phyloP scores from a whole-genome alignment of 805 yeast species.

The Yarrowia yakushimensis region DNA sequence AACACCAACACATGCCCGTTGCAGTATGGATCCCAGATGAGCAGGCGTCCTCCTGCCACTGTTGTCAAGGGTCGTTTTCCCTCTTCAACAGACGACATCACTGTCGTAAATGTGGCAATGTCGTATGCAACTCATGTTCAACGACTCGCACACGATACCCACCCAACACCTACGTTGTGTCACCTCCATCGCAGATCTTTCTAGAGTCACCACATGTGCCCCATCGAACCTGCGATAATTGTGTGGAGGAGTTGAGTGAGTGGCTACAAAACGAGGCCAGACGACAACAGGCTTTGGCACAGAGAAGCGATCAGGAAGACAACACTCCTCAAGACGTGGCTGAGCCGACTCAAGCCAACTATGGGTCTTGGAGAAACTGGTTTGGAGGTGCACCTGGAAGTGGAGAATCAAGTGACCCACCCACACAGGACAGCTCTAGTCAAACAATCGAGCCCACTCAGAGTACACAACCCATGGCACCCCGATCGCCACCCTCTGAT shows the following conservation, averaged over 20 bases:
- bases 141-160: conserved; percentile 50
- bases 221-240: conserved; percentile 72
- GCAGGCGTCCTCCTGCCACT: conserved; percentile 43
- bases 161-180: conserved; percentile 56
- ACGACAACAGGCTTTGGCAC: neutral
- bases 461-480: neutral
- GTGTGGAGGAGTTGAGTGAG: conserved; percentile 57
- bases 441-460: neutral
- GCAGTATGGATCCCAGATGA: conserved; percentile 20
- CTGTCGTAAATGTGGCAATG: conserved; percentile 70
- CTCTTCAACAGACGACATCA: conserved; percentile 75
- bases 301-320: neutral
- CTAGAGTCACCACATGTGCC: conserved; percentile 52
- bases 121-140: conserved; percentile 72
- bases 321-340: neutral
- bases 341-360: neutral
- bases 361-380: conserved; percentile 8
- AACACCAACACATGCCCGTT: conserved; percentile 2
- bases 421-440: neutral
- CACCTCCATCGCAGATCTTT: conserved; percentile 49
- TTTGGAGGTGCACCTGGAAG: neutral
- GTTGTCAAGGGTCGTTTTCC: conserved; percentile 53
- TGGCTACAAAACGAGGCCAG: conserved; percentile 1
- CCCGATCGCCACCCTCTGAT: conserved; percentile 12
- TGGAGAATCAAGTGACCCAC: neutral